A percentile compares a stretch with the other conserved stretches of the same genome.
phyloP scores from a whole-genome alignment of 208 protist species.

The Wallacemonas sp. region DNA sequence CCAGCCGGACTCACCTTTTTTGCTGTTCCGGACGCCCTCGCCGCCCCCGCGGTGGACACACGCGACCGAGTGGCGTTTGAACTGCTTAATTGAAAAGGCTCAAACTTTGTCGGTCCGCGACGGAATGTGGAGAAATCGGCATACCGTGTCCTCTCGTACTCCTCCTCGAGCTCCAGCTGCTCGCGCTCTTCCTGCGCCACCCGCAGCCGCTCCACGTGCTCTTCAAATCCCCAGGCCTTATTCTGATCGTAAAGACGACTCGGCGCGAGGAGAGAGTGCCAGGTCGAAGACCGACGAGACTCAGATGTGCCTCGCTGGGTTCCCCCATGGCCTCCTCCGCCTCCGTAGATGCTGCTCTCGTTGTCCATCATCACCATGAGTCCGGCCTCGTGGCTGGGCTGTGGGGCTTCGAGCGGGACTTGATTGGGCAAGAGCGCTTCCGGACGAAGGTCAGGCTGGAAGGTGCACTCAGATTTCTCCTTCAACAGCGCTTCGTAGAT shows the following conservation, averaged over 20 bases:
- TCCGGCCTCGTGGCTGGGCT: too few relatives aligned
- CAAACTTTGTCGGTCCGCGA: constrained; percentile 33
- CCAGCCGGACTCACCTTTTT: too few relatives aligned
- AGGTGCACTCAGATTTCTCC: constrained; percentile 58
- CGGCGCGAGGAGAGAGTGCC: constrained; percentile 18
- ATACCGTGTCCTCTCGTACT: constrained; percentile 37
- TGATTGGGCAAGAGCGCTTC: constrained; percentile 3
- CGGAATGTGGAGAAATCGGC: constrained; percentile 34
- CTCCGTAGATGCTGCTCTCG: not conserved
- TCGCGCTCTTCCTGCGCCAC: constrained; percentile 33
- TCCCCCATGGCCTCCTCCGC: not conserved
- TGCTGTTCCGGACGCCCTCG: too few relatives aligned
- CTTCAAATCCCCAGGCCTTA: constrained; percentile 32
- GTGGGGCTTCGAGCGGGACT: too few relatives aligned
- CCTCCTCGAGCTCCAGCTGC: constrained; percentile 23
- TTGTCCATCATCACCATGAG: not conserved
- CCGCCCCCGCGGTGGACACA: not conserved
- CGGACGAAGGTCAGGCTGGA: constrained; percentile 28
- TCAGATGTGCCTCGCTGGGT: too few relatives aligned
- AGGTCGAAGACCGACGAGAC: constrained; percentile 1
- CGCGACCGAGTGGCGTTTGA: not conserved
- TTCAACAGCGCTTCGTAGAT: constrained; percentile 57
- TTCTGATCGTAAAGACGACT: constrained; percentile 20
- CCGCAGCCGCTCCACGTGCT: constrained; percentile 47
- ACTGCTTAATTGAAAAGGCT: constrained; percentile 45